A percentile compares a stretch with the other conserved stretches of the same genome.
Evolutionary conservation across 2,329 filamentous ascomycete genomes (phyloP).

Genomic region (Colletotrichum cereale): DNA sequence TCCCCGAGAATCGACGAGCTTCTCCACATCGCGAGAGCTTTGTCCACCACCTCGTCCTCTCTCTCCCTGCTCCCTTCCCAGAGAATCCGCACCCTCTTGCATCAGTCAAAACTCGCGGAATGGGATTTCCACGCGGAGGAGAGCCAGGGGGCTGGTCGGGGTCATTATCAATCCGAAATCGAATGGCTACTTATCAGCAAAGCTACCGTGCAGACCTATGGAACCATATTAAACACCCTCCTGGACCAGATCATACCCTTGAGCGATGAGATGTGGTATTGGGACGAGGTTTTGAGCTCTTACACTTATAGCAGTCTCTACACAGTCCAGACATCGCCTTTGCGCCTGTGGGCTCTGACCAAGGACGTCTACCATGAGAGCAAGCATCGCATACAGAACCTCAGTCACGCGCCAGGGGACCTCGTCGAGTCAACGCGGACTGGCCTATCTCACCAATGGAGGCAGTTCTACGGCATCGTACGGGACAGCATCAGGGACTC

Average conservation of each 20-base stretch:
- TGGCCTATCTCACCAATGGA: constrained; percentile 67
- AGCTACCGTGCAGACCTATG: constrained; percentile 91
- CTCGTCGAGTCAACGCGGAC: constrained; percentile 52
- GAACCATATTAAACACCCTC: constrained; percentile 80
- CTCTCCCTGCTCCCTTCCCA: constrained; percentile 70
- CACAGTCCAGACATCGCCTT: constrained; percentile 85
- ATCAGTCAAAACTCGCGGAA: constrained; percentile 67
- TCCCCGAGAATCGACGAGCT: constrained; percentile 71
- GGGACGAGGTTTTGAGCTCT: constrained; percentile 88
- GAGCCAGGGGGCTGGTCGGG: constrained; percentile 43
- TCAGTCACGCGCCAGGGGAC: constrained; percentile 46
- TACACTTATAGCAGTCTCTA: constrained; percentile 85
- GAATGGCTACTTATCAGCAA: constrained; percentile 94
- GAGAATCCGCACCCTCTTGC: constrained; percentile 72
- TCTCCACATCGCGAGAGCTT: constrained; percentile 74
- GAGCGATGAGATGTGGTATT: constrained; percentile 92
- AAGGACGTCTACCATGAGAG: constrained; percentile 78
- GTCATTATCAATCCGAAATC: constrained; percentile 73
- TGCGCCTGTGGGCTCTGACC: constrained; percentile 79
- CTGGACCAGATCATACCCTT: constrained; percentile 86
- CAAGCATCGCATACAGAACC: constrained; percentile 47
- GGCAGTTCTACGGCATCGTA: constrained; percentile 84
- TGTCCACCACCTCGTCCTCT: constrained; percentile 78
- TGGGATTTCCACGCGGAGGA: constrained; percentile 45
- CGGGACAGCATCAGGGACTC: constrained; percentile 80